Evolutionary conservation across 1,284 basidiomycete genomes (phyloP).

Genomic region (Cutaneotrichosporon daszewskae): DNA sequence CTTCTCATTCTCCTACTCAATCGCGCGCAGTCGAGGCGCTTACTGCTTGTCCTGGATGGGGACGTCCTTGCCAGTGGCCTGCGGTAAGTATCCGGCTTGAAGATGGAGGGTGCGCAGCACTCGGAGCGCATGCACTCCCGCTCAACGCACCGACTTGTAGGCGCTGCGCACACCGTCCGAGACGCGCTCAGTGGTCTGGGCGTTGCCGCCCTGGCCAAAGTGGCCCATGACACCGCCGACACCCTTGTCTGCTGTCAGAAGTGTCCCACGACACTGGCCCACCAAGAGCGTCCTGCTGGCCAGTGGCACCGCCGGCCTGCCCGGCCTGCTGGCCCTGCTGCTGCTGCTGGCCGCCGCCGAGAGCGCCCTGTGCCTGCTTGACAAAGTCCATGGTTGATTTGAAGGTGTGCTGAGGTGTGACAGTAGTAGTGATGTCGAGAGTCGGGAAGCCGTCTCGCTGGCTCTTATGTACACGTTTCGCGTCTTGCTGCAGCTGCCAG

Average conservation of each 20-base stretch:
- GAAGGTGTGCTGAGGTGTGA: no score
- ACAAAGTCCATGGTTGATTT: slow-evolving; percentile 16
- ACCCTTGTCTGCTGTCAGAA: slow-evolving; percentile 43
- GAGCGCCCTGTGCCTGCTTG: slow-evolving; percentile 16
- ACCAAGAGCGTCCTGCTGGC: slow-evolving; percentile 46
- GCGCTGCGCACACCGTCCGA: slow-evolving; percentile 45
- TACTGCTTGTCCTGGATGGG: slow-evolving; percentile 35
- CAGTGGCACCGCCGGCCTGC: slow-evolving; percentile 4
- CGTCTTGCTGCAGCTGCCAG: no score
- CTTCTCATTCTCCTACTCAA: no score
- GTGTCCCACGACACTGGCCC: no score
- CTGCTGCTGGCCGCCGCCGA: slow-evolving; percentile 4
- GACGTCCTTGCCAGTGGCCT: slow-evolving; percentile 40
- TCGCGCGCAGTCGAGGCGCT: no score
- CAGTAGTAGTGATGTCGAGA: no score
- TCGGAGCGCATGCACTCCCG: no score
- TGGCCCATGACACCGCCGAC: slow-evolving; percentile 32
- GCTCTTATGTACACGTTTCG: no score
- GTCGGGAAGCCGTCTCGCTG: no score
- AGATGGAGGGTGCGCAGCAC: no score
- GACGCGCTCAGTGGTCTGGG: slow-evolving; percentile 48
- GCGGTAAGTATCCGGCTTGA: no score
- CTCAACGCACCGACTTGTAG: slow-evolving; percentile 41
- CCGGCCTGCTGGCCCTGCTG: not conserved
- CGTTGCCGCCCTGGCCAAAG: slow-evolving; percentile 37